phyloP scores from a whole-genome alignment of 2,329 filamentous ascomycete species.

The Aspergillus ruber region DNA sequence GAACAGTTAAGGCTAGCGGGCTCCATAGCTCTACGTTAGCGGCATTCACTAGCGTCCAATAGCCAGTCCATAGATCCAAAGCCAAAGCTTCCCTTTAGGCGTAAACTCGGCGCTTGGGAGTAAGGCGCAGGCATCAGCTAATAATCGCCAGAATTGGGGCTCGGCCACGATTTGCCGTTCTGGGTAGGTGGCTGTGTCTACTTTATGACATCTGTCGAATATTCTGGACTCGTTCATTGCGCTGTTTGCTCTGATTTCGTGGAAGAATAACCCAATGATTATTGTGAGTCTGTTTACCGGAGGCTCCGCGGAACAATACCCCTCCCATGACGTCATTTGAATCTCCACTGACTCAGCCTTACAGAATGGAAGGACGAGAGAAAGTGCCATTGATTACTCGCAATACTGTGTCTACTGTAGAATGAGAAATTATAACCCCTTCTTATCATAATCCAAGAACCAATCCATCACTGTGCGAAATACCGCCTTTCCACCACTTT shows the following conservation, averaged over 20 bases:
- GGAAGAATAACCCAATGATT: no score
- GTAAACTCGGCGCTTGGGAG: no score
- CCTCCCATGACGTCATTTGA: background rate
- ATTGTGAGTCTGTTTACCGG: no score
- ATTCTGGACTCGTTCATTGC: no score
- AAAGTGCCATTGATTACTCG: no score
- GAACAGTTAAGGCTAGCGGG: background rate
- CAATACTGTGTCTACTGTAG: no score
- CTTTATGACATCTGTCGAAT: no score
- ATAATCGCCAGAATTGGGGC: background rate
- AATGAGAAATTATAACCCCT: slow-evolving; percentile 1
- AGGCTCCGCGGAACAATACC: background rate
- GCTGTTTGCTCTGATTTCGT: background rate
- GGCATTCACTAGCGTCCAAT: background rate
- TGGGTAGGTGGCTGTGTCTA: background rate
- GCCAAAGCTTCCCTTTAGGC: no score
- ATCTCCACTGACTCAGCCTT: background rate
- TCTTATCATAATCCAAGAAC: slow-evolving; percentile 54
- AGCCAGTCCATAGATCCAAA: background rate
- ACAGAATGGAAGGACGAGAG: background rate
- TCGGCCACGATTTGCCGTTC: background rate
- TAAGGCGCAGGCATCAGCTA: background rate
- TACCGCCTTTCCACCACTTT: slow-evolving; percentile 64
- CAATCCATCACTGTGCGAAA: slow-evolving; percentile 76
- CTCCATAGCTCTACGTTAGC: background rate